Base-by-base conservation (phyloP, 345 rosid genomes). In the Excoecaria agallocha region DNA sequence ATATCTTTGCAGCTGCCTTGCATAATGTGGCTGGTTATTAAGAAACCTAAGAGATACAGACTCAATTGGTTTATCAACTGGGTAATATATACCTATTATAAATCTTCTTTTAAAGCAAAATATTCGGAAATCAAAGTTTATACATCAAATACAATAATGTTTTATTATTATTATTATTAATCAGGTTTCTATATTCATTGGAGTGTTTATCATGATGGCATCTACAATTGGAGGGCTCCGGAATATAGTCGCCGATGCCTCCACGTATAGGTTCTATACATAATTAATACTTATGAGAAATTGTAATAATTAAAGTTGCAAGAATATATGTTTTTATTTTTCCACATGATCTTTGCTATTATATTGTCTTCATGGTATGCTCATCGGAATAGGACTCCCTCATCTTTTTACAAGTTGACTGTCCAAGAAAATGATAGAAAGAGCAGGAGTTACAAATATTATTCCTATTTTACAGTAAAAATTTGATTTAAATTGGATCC, bases 161-260 rank as follows among this genome's bases (percentile, higher is more conserved):
- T 30, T 30, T 30, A 0, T 2, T 30, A 0, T 48, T 52, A 12
- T 11, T 64, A 37, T 4, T 50, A n/a, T 16, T 5, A 51, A 64
- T 60, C 90, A 94, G 98, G 84, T 71, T 12, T 80, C 81, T 30
- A 89, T 95, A 69, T 66, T 85, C 49, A 22, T 89, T 56, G 98
- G 99, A 74, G 73, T 82, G 79, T 87, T 91, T 83, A 89, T 94
- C 37, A 95, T 95, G 97, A 5, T 87, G 76, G 98, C 96, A 39
- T 95, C 99, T 16, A 92, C 99, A 1, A 84, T 95, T 43, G 99
- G 99, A 41, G 99, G 98, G 38, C 77, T 95, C 20, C 84, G 98
- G 81, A 92, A 91, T 86, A 95, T 95, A 49, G 69, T 91, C 12
- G 56, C 84, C 0, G 98, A 95, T 83, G 85, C 99, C 69, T 88